A percentile compares a stretch with the other conserved stretches of the same genome.
These are phyloP conservation scores for Sporothrix schenckii DNA, from an alignment of 2,329 filamentous ascomycete species.

Conservation along the genomic window DNA sequence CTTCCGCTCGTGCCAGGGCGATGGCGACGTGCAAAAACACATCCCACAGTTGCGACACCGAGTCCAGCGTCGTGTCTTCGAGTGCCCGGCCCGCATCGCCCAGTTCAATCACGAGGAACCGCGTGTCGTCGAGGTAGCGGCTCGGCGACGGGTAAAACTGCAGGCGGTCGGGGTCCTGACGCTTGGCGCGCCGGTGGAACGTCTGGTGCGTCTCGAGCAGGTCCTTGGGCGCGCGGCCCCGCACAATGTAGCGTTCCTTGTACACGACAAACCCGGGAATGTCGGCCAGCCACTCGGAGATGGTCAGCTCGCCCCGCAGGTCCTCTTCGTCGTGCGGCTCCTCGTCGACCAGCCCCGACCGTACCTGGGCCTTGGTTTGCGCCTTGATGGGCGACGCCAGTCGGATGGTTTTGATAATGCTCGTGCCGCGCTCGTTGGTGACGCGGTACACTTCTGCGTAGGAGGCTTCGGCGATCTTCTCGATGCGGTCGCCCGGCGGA, in stretches of 20 bases:
- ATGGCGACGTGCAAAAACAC: slow-evolving; percentile 64
- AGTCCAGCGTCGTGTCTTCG: slow-evolving; percentile 59
- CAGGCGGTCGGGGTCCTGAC: slow-evolving; percentile 58
- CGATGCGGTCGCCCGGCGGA: slow-evolving; percentile 55
- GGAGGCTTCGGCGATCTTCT: slow-evolving; percentile 68
- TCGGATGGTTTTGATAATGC: slow-evolving; percentile 67
- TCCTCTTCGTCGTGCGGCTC: slow-evolving; percentile 59
- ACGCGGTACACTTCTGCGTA: slow-evolving; percentile 68
- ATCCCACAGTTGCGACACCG: slow-evolving; percentile 62
- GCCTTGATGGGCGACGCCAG: slow-evolving; percentile 61
- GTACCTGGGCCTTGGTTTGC: slow-evolving; percentile 60
- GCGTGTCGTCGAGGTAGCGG: slow-evolving; percentile 60
- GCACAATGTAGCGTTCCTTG: slow-evolving; percentile 64
- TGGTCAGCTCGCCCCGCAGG: slow-evolving; percentile 61
- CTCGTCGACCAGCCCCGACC: slow-evolving; percentile 60
- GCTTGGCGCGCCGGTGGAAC: slow-evolving; percentile 59
- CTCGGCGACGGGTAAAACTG: slow-evolving; percentile 67
- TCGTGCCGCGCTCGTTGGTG: slow-evolving; percentile 61
- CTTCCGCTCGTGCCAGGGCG: slow-evolving; percentile 63
- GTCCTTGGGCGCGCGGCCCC: slow-evolving; percentile 57
- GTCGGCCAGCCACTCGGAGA: slow-evolving; percentile 66
- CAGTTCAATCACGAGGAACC: slow-evolving; percentile 64
- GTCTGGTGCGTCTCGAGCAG: slow-evolving; percentile 63
- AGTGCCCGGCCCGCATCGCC: slow-evolving; percentile 64
- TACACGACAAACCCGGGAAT: slow-evolving; percentile 68